Percentiles rank a stretch among this genome's conserved stretches.
phyloP scores from a whole-genome alignment of 805 yeast genomes.

The Monosporozyma unispora region DNA sequence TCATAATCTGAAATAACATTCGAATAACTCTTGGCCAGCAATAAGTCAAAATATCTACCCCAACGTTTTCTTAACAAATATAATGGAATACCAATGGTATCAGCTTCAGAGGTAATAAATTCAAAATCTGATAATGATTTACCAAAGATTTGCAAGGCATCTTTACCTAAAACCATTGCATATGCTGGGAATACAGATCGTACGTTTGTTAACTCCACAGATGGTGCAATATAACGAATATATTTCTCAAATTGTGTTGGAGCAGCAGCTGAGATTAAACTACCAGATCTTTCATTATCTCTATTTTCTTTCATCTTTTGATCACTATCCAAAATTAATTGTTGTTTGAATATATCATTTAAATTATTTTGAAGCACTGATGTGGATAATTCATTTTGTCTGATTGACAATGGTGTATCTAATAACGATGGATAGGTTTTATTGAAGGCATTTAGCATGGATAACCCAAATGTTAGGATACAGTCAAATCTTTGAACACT shows the following conservation, averaged over 20 bases:
- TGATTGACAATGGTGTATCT: background rate
- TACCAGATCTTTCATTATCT: background rate
- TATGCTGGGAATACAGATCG: slow-evolving; percentile 58
- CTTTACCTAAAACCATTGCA: slow-evolving; percentile 69
- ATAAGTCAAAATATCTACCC: slow-evolving; percentile 61
- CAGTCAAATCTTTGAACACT: slow-evolving; percentile 37
- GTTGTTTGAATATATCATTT: slow-evolving; percentile 5
- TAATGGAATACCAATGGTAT: slow-evolving; percentile 52
- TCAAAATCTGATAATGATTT: slow-evolving; percentile 62
- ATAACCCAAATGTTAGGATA: slow-evolving; percentile 44
- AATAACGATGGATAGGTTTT: slow-evolving; percentile 9
- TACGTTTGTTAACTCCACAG: slow-evolving; percentile 52
- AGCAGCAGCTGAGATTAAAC: slow-evolving; percentile 8
- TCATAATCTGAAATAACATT: slow-evolving; percentile 35
- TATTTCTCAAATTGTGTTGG: slow-evolving; percentile 50
- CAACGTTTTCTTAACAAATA: slow-evolving; percentile 60
- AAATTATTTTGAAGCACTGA: background rate
- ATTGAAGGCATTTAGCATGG: slow-evolving; percentile 39
- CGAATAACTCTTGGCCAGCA: slow-evolving; percentile 57
- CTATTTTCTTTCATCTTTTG: background rate
- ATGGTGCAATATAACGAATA: slow-evolving; percentile 67
- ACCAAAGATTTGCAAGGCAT: slow-evolving; percentile 60
- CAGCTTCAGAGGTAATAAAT: slow-evolving; percentile 59
- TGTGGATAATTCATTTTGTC: background rate
- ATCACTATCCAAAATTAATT: slow-evolving; percentile 3